Evolutionary conservation across 345 rosid species (phyloP), one percentile per base, ranked within the genome.

Genomic region (Brassica napus): DNA sequence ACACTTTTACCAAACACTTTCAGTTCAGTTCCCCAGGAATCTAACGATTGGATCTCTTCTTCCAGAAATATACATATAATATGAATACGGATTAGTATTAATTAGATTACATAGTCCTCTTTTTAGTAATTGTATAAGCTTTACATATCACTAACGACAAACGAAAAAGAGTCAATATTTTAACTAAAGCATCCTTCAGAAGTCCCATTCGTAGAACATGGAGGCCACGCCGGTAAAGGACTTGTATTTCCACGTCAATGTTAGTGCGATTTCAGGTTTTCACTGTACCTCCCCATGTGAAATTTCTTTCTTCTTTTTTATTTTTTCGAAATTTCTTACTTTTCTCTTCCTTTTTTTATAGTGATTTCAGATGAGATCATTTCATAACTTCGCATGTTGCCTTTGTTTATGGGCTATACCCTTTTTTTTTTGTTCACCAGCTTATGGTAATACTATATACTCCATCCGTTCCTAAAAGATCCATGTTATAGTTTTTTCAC

Each of bases 41-140:
- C 74, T 73, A 79, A 59, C 73, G n/a, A 65, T 30, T 78, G 26
- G 81, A 67, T 73, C 82, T 79, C 77, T 34, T 54, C 57, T 2
- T 70, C 23, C 37, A 37, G 12, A 62, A 21, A 12, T 12, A 31
- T 21, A 59, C 59, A 15, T 52, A 54, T 54, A 52, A 14, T 52
- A 54, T 15, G 6, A 54, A 8, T 54, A 54, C 59, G 59, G 59
- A 54, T 54, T 15, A 15, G 23, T 16, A 54, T 15, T 0, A n/a
- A 49, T 49, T n/a, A 49, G 57, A 49, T 49, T 49, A 1, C 15
- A 47, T 49, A 49, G 57, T 14, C 7, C 2, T n/a, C 7, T 10
- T 49, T 47, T 49, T 49, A 49, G 16, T 49, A 49, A 14, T 49
- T 49, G 57, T 49, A 49, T 54, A 15, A 54, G 23, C 49, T 26